phyloP scores from a whole-genome alignment of 768 basidiomycete genomes.

The Boletales sp. region DNA sequence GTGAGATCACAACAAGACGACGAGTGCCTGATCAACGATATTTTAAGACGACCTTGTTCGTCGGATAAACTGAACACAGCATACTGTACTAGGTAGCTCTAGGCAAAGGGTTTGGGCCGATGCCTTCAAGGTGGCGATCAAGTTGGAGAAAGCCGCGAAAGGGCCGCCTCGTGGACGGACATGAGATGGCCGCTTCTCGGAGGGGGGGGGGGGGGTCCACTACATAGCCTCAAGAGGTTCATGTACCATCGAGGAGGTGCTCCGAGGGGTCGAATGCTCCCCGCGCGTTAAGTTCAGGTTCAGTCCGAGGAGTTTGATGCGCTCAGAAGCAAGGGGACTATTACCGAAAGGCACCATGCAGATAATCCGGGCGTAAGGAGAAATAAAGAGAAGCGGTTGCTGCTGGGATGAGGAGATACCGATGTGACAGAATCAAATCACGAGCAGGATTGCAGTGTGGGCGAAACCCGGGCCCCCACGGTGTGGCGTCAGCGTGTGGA shows the following conservation, averaged over 20 bases:
- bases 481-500: no score
- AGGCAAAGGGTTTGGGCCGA: not conserved
- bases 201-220: not conserved
- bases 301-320: slow-evolving; percentile 20
- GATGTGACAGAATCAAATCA: no score
- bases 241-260: no score
- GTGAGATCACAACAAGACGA: slow-evolving; percentile 1
- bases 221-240: no score
- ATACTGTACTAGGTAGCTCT: not conserved
- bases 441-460: no score
- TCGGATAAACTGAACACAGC: slow-evolving; percentile 1
- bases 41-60: slow-evolving; percentile 11
- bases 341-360: not conserved
- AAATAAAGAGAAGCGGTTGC: no score
- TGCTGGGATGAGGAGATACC: no score
- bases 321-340: not conserved
- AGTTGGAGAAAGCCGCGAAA: not conserved
- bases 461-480: no score
- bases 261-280: no score
- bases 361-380: no score
- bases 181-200: not conserved
- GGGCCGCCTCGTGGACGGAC: not conserved
- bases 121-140: not conserved
- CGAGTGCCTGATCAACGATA: slow-evolving; percentile 21
- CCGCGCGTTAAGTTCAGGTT: not conserved